Evolutionary conservation across 2,329 filamentous ascomycete species (phyloP).

Genomic region (Laburnicola sp.): DNA sequence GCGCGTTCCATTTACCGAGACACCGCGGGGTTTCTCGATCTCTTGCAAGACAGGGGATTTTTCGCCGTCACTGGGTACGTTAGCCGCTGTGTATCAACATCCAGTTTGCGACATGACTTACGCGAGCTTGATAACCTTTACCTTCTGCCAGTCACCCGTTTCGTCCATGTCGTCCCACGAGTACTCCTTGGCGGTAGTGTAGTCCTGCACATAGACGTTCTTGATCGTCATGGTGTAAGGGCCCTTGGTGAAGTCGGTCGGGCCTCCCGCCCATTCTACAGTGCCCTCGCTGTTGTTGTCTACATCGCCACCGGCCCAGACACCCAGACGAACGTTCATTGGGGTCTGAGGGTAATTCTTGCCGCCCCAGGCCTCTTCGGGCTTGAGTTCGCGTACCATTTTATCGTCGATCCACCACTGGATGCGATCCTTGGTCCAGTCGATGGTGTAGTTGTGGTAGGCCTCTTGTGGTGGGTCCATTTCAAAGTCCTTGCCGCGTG

Average conservation of each 20-base stretch:
- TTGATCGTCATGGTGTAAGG: conserved; percentile 78
- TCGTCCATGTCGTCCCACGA: conserved; percentile 58
- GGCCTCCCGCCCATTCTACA: conserved; percentile 65
- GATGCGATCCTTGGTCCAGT: conserved; percentile 68
- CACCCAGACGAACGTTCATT: conserved; percentile 70
- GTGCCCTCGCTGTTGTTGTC: conserved; percentile 43
- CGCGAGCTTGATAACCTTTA: conserved; percentile 50
- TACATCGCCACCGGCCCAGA: conserved; percentile 64
- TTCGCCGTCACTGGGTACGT: conserved; percentile 27
- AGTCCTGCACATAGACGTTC: conserved; percentile 59
- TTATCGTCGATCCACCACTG: conserved; percentile 67
- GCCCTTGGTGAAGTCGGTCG: conserved; percentile 65
- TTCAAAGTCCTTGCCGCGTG: conserved; percentile 47
- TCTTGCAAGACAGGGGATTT: conserved; percentile 43
- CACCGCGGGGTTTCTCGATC: conserved; percentile 41
- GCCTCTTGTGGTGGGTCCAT: conserved; percentile 37
- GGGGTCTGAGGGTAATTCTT: conserved; percentile 71
- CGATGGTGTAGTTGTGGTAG: conserved; percentile 54
- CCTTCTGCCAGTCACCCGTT: conserved; percentile 62
- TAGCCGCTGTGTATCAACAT: conserved; percentile 11
- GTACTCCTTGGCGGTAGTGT: conserved; percentile 65
- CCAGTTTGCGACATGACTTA: background rate
- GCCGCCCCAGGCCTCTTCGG: conserved; percentile 61
- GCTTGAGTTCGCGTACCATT: conserved; percentile 64
- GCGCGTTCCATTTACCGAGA: conserved; percentile 39